phyloP scores from a whole-genome alignment of 75 land plant species.

The Pinus albicaulis region DNA sequence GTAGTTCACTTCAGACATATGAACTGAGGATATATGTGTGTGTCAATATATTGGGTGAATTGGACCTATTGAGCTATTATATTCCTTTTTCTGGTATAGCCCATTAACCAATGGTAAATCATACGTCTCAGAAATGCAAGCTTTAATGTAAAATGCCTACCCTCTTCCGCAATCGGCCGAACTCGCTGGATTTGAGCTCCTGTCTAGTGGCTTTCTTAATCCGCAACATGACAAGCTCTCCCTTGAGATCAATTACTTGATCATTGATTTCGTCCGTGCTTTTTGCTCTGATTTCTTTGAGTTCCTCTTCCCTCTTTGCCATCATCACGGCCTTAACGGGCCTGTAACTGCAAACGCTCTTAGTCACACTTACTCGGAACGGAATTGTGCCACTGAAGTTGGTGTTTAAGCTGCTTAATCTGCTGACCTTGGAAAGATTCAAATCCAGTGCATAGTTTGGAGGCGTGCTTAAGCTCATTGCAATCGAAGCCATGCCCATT shows the following conservation, averaged over 20 bases:
- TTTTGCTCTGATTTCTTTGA: slow-evolving; percentile 74
- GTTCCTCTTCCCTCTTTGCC: slow-evolving; percentile 82
- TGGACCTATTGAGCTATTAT: neutral
- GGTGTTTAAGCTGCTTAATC: neutral
- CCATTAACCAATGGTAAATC: no score
- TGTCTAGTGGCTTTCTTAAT: slow-evolving; percentile 68
- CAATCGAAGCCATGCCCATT: neutral
- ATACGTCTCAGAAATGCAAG: neutral
- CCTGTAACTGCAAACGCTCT: neutral
- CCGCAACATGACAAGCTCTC: slow-evolving; percentile 86
- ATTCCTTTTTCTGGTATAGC: no score
- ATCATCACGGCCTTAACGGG: slow-evolving; percentile 36
- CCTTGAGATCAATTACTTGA: slow-evolving; percentile 82
- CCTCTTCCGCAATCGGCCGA: slow-evolving; percentile 74
- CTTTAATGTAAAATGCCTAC: slow-evolving; percentile 25
- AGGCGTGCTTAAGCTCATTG: neutral
- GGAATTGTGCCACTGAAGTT: neutral
- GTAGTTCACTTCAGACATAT: no score
- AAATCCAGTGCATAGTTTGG: neutral
- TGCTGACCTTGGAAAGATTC: neutral
- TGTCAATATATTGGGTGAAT: neutral
- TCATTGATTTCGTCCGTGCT: slow-evolving; percentile 72
- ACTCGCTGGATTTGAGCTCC: slow-evolving; percentile 84
- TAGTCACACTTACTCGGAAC: neutral
- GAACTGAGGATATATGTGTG: no score